These are phyloP conservation scores for Cicer chorassanicum DNA, from an alignment of 306 rosid genomes.

Conservation along the genomic window DNA sequence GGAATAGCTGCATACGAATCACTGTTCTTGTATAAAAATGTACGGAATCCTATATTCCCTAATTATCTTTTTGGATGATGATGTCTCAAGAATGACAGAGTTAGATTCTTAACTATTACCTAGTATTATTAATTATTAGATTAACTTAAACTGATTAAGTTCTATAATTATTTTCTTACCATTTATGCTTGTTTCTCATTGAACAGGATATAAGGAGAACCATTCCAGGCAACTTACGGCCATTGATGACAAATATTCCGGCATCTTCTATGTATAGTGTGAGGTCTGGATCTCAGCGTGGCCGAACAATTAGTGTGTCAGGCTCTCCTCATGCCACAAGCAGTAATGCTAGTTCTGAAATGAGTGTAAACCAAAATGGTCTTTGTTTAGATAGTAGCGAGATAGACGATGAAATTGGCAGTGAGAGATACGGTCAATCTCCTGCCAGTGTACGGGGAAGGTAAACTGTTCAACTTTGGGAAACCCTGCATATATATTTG, in stretches of 20 bases:
- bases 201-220: conserved; percentile 88
- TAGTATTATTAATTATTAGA: conserved; percentile 15
- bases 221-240: conserved; percentile 87
- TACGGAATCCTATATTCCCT: not conserved
- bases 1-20: conserved; percentile 24
- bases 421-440: conserved; percentile 77
- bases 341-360: conserved; percentile 94
- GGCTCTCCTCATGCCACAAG: conserved; percentile 95
- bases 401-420: conserved; percentile 77
- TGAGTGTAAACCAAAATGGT: conserved; percentile 92
- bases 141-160: conserved; percentile 11
- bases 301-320: conserved; percentile 80
- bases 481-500: conserved; percentile 43
- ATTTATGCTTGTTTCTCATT: conserved; percentile 41
- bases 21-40: conserved; percentile 1
- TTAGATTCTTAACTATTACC: conserved; percentile 12
- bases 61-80: conserved; percentile 3
- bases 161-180: conserved; percentile 23
- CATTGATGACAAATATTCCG: conserved; percentile 94
- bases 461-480: conserved; percentile 42
- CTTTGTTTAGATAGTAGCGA: conserved; percentile 73
- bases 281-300: conserved; percentile 83
- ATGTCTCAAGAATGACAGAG: not conserved
- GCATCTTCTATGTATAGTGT: conserved; percentile 96
- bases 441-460: conserved; percentile 72